Evolutionary conservation across 768 basidiomycete species (phyloP).

Genomic region (Phylloporus sp.): DNA sequence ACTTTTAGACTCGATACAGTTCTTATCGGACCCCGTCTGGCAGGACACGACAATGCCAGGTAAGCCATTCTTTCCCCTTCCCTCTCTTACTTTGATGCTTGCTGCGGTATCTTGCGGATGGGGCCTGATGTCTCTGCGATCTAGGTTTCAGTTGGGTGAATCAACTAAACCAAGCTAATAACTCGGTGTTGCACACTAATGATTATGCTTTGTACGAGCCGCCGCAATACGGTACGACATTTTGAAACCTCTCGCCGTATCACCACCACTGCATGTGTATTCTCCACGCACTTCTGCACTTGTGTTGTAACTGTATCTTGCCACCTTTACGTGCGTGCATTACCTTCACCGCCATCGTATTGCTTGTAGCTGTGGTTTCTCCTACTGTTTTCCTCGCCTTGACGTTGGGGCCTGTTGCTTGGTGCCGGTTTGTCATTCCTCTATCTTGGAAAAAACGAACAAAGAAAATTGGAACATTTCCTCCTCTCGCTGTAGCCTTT

Average conservation of each 20-base stretch:
- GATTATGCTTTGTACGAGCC: conserved; percentile 28
- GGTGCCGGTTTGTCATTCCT: not conserved
- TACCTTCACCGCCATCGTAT: not conserved
- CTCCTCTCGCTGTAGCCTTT: not conserved
- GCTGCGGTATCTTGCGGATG: not conserved
- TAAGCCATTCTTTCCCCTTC: conserved; percentile 28
- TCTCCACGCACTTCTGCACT: too few relatives aligned
- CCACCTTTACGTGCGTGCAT: not conserved
- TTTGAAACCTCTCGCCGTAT: not conserved
- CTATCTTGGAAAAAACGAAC: not conserved
- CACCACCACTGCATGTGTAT: not conserved
- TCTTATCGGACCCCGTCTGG: conserved; percentile 54
- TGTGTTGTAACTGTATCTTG: not conserved
- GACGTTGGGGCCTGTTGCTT: not conserved
- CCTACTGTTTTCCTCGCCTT: not conserved
- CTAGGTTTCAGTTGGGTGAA: conserved; percentile 36
- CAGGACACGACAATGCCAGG: conserved; percentile 53
- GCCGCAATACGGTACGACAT: conserved; percentile 13
- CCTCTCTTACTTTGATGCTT: too few relatives aligned
- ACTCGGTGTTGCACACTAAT: conserved; percentile 18
- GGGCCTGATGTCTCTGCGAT: not conserved
- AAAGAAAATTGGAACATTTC: not conserved
- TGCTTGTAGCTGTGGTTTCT: not conserved
- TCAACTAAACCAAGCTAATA: conserved; percentile 21
- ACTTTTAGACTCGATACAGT: conserved; percentile 59